Evolutionary conservation across 768 basidiomycete species (phyloP).

Genomic region (Agaricus subrufescens): DNA sequence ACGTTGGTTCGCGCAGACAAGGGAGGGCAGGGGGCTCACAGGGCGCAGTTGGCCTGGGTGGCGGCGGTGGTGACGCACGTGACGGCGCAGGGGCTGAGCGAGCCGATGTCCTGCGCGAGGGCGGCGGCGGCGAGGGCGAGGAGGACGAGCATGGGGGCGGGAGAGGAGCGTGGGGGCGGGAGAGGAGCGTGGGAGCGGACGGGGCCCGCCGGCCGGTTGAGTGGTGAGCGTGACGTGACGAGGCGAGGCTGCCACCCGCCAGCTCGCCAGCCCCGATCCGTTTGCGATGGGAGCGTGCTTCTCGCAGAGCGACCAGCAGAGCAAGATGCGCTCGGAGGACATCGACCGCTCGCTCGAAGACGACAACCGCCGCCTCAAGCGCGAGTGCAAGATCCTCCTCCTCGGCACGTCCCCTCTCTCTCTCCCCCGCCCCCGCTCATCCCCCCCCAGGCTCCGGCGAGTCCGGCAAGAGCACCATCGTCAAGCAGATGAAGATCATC

Average conservation of each 20-base stretch:
- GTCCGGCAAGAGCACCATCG: conserved; percentile 92
- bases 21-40: background rate
- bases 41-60: no score
- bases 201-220: no score
- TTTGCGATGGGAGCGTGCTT: conserved; percentile 65
- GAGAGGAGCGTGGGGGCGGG: no score
- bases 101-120: no score
- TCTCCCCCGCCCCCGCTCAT: background rate
- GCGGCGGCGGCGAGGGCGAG: no score
- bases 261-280: conserved; percentile 5
- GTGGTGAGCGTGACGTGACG: no score
- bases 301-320: conserved; percentile 52
- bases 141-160: no score
- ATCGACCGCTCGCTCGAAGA: conserved; percentile 87
- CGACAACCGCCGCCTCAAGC: conserved; percentile 74
- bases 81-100: no score
- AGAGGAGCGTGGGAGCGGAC: no score
- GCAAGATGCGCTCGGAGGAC: conserved; percentile 58
- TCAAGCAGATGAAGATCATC: conserved; percentile 99
- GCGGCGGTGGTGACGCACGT: no score
- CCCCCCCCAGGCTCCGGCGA: conserved; percentile 76
- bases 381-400: conserved; percentile 90
- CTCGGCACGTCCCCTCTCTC: conserved; percentile 55
- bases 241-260: no score
- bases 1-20: background rate